Conservation (phyloP, 2,329 filamentous ascomycete species). For the Exophiala spinifera region DNA sequence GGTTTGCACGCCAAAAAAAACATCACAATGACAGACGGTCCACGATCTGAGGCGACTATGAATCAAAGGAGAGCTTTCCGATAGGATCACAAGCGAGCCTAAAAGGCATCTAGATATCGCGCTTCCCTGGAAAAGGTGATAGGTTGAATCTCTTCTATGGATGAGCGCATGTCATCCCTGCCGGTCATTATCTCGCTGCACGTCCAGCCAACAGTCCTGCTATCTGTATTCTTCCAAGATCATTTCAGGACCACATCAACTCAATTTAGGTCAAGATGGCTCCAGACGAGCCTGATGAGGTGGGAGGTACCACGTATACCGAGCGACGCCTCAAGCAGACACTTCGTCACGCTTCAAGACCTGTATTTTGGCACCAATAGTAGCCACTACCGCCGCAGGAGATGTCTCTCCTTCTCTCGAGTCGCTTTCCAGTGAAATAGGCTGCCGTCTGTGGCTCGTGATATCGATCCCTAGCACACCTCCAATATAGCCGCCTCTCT, state of each 20-base stretch:
- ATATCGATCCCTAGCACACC: conserved; percentile 64
- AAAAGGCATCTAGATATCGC: too few relatives aligned
- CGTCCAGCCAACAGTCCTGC: neutral
- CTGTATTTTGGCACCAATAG: conserved; percentile 42
- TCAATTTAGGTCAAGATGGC: too few relatives aligned
- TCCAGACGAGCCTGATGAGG: neutral
- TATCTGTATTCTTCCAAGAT: too few relatives aligned
- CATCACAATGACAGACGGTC: too few relatives aligned
- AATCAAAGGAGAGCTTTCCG: too few relatives aligned
- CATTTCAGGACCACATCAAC: too few relatives aligned
- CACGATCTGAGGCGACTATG: too few relatives aligned
- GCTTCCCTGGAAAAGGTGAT: too few relatives aligned
- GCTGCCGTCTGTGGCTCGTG: conserved; percentile 54
- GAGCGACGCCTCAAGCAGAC: conserved; percentile 17
- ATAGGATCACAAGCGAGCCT: too few relatives aligned
- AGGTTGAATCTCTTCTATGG: too few relatives aligned
- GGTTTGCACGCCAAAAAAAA: too few relatives aligned
- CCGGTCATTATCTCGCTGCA: neutral
- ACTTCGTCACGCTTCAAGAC: conserved; percentile 45
- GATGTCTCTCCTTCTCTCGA: conserved; percentile 30
- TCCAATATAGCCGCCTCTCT: conserved; percentile 72
- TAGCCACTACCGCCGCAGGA: conserved; percentile 31
- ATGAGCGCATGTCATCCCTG: too few relatives aligned
- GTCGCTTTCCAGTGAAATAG: conserved; percentile 32
- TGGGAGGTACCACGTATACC: neutral